A percentile compares a stretch with the other conserved stretches of the same genome.
phyloP scores from a whole-genome alignment of 352 stramenopile genomes.

The Phytophthora agathidicida region DNA sequence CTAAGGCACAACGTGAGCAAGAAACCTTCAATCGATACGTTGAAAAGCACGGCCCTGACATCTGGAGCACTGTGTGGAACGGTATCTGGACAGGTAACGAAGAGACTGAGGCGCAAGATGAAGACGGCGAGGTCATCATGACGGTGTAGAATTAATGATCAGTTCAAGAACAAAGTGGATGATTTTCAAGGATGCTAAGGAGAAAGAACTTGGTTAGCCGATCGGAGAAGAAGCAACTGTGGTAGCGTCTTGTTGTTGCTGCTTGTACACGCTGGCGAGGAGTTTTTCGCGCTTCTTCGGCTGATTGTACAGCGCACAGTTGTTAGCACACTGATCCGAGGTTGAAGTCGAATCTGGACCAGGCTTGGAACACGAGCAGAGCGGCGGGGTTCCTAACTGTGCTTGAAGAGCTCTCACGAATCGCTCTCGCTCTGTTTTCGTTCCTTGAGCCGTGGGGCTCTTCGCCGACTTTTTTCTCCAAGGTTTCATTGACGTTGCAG shows the following conservation, averaged over 20 bases:
- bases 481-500: conserved; percentile 44
- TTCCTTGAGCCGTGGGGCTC: not conserved
- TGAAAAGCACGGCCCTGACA: conserved; percentile 40
- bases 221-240: conserved; percentile 12
- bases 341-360: conserved; percentile 12
- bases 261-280: conserved; percentile 62
- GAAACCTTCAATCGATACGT: conserved; percentile 34
- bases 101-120: conserved; percentile 37
- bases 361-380: conserved; percentile 56
- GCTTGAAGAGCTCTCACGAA: conserved; percentile 57
- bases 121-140: conserved; percentile 83
- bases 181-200: conserved; percentile 8
- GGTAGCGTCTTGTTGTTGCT: conserved; percentile 42
- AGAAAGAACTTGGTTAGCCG: conserved; percentile 2
- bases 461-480: conserved; percentile 55
- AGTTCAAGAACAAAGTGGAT: conserved; percentile 15
- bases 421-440: conserved; percentile 35
- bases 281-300: conserved; percentile 65
- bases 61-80: conserved; percentile 59
- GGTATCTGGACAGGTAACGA: conserved; percentile 55
- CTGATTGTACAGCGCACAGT: conserved; percentile 73
- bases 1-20: conserved; percentile 44
- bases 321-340: conserved; percentile 59
- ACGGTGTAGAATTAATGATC: conserved; percentile 59
- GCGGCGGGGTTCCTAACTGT: conserved; percentile 52